Evolutionary conservation across 164 flowering plant genomes (phyloP).

Genomic region (Aristolochia californica): DNA sequence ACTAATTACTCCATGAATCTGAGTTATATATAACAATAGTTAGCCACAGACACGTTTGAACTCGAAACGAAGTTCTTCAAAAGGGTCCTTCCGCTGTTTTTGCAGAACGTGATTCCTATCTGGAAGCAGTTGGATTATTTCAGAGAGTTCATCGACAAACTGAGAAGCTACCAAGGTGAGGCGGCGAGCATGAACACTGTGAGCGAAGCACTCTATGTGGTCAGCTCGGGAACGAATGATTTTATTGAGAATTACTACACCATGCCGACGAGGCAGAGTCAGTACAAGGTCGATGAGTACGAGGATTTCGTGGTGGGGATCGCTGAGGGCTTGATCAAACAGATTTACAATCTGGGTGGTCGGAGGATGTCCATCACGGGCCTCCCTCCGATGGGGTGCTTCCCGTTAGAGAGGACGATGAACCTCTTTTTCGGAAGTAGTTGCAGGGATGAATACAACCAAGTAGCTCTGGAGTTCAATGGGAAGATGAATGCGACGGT

Average conservation of each 20-base stretch:
- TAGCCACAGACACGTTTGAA: not conserved
- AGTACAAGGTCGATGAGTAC: constrained; percentile 18
- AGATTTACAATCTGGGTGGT: constrained; percentile 28
- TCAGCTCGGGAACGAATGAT: constrained; percentile 38
- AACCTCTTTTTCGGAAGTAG: constrained; percentile 17
- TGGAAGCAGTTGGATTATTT: constrained; percentile 10
- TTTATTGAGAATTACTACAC: constrained; percentile 25
- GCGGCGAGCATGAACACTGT: not conserved
- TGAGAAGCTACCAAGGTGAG: constrained; percentile 4
- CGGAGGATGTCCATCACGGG: constrained; percentile 33
- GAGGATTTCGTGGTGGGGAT: constrained; percentile 20
- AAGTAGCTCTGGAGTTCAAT: constrained; percentile 34
- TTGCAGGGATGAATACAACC: constrained; percentile 10
- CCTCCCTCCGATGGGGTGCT: constrained; percentile 65
- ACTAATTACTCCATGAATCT: constrained; percentile 1
- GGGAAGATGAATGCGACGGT: constrained; percentile 18
- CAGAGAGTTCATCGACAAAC: constrained; percentile 2
- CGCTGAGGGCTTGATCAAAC: constrained; percentile 19
- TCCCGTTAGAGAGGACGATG: constrained; percentile 47
- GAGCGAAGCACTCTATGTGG: constrained; percentile 6
- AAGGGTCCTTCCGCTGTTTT: not conserved
- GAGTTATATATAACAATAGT: not conserved
- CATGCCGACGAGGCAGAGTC: constrained; percentile 13
- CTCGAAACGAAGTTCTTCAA: not conserved
- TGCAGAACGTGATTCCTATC: constrained; percentile 8